A percentile compares a stretch with the other conserved stretches of the same genome.
Conservation (phyloP, 257 asterid genomes). For the Osmanthus fragrans region DNA sequence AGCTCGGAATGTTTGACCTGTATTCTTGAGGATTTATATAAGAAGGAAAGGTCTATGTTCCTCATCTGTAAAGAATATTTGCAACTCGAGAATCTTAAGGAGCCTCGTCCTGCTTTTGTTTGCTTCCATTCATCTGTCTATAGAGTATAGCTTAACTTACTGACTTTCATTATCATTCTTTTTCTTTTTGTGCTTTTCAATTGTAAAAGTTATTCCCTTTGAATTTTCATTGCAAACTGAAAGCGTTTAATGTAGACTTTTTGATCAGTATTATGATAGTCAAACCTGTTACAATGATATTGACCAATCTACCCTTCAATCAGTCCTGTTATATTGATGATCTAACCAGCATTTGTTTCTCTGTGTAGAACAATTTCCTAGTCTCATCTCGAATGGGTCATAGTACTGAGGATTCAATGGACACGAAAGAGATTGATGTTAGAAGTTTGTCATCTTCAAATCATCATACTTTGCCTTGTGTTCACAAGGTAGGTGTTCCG, state of each 20-base stretch:
- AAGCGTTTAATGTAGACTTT: not conserved
- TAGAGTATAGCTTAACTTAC: slow-evolving; percentile 17
- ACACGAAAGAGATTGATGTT: slow-evolving; percentile 45
- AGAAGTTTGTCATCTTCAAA: slow-evolving; percentile 43
- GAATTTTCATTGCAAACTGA: not conserved
- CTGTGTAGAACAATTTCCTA: slow-evolving; percentile 5
- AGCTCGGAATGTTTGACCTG: slow-evolving; percentile 45
- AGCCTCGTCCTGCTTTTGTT: slow-evolving; percentile 27
- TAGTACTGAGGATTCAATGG: slow-evolving; percentile 16
- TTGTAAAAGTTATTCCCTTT: slow-evolving; percentile 1
- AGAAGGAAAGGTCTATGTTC: slow-evolving; percentile 18
- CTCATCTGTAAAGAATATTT: slow-evolving; percentile 10
- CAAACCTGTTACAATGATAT: not conserved
- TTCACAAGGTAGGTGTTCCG: slow-evolving; percentile 80
- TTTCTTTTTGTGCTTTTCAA: not conserved
- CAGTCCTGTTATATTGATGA: too few relatives aligned
- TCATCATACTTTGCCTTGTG: slow-evolving; percentile 44
- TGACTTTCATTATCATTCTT: not conserved
- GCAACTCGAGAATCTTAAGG: slow-evolving; percentile 6
- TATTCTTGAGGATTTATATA: slow-evolving; percentile 26
- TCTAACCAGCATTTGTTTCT: not conserved
- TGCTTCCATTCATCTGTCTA: slow-evolving; percentile 30
- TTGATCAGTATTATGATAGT: slow-evolving; percentile 14
- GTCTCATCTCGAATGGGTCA: slow-evolving; percentile 37
- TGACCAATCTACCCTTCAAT: slow-evolving; percentile 12